Evolutionary conservation across 495 filamentous ascomycete species (phyloP), one percentile per base, ranked within the genome.

Genomic region (Penicillium cataractarum): DNA sequence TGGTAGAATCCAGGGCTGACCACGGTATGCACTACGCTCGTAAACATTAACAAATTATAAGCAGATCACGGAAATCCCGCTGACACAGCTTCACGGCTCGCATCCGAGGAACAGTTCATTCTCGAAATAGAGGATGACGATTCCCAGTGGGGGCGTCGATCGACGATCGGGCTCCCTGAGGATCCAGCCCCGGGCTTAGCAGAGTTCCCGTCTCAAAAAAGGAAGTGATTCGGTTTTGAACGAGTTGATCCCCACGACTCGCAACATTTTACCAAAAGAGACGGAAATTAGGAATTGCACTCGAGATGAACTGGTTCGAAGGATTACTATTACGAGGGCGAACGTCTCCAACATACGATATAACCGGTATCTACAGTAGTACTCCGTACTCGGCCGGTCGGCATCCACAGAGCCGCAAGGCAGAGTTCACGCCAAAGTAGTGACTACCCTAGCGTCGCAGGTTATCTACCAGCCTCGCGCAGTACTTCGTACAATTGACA

Each of bases 391-490:
- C 7, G 46, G 22, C 24, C 15, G n/a, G 13, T 9, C n/a, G 12
- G 15, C 46, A 27, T 2, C 46, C 0, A 50, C 44, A 50, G 46
- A 50, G 46, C 46, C 46, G 46, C 46, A 50, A 27, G 46, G 46
- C 46, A 50, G 46, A 50, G 24, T 29, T 29, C 46, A 29, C 46
- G 46, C 46, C 46, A 50, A 50, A 49, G 46, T n/a, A n/a, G 10
- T 29, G 46, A 27, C 46, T 50, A 50, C 46, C 24, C 46, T 50
- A 50, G 46, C 26, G 46, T 21, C 22, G 24, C 12, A 29, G 13
- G 26, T 50, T 29, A 50, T 29, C 46, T 6, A 21, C 21, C 19
- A 46, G 19, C 21, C 21, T 46, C 21, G n/a, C 4, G 46, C 46
- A 50, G 24, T 12, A 29, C 22, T 37, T 33, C 1, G 7, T 42